Evolutionary conservation across 305 asterid species (phyloP).

Genomic region (Plantago coronopus): DNA sequence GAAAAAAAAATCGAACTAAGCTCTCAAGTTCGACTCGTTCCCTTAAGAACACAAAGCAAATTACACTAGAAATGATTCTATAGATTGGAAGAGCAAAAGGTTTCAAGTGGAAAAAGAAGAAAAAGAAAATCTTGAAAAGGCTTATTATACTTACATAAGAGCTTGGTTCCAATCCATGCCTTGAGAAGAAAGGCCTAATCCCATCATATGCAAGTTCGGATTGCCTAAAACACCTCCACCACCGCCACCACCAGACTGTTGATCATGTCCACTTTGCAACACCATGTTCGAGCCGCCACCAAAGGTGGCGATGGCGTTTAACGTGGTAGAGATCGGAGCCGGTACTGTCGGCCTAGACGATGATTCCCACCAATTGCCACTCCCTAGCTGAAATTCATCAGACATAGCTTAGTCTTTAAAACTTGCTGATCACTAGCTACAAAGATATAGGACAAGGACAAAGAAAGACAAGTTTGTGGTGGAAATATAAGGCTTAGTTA

Average conservation of each 20-base stretch:
- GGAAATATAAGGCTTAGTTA: constrained; percentile 27
- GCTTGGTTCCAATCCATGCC: constrained; percentile 75
- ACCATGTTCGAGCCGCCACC: constrained; percentile 37
- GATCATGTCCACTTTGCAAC: constrained; percentile 30
- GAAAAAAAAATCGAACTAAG: too few relatives aligned
- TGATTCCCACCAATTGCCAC: constrained; percentile 80
- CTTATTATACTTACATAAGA: constrained; percentile 48
- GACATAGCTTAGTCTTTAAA: constrained; percentile 42
- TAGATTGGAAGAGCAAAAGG: too few relatives aligned
- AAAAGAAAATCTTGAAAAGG: background rate
- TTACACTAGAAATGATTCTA: too few relatives aligned
- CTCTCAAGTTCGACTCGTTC: too few relatives aligned
- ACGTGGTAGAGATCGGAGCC: constrained; percentile 38
- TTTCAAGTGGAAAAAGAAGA: background rate
- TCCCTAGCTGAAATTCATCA: constrained; percentile 77
- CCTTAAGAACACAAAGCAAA: too few relatives aligned
- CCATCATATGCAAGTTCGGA: constrained; percentile 72
- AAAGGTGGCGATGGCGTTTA: constrained; percentile 48
- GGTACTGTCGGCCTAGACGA: constrained; percentile 39
- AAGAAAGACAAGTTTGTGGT: constrained; percentile 5
- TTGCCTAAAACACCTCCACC: constrained; percentile 25
- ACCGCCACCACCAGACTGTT: constrained; percentile 20
- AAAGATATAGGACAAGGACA: too few relatives aligned
- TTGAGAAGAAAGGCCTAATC: constrained; percentile 73
- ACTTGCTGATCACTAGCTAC: too few relatives aligned